Percentiles rank a stretch among this genome's conserved stretches.
Evolutionary conservation across 1,284 basidiomycete species (phyloP).

Genomic region (Ceratobasidium papillatum): DNA sequence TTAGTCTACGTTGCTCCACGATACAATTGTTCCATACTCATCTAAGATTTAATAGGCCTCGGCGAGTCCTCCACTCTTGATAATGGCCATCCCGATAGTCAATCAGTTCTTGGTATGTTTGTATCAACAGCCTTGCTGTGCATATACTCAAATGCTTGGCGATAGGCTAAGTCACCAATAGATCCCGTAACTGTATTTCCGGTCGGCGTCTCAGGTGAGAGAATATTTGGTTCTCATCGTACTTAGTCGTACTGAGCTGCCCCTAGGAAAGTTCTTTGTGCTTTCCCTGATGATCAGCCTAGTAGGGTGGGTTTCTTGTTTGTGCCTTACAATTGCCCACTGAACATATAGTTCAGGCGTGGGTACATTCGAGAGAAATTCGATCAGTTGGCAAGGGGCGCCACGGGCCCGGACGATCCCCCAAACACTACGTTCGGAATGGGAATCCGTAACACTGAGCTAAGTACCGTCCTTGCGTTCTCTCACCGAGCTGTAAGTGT

Average conservation of each 20-base stretch:
- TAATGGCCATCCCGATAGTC: not conserved
- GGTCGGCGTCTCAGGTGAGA: slow-evolving; percentile 4
- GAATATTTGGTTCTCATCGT: no score
- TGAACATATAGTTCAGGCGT: slow-evolving; percentile 4
- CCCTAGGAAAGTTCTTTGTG: slow-evolving; percentile 17
- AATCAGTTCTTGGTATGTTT: slow-evolving; percentile 1
- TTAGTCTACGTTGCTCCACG: not conserved
- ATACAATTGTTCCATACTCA: not conserved
- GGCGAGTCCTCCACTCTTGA: slow-evolving; percentile 8
- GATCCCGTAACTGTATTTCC: slow-evolving; percentile 1
- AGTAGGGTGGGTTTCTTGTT: not conserved
- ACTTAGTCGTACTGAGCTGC: not conserved
- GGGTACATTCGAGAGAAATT: slow-evolving; percentile 26
- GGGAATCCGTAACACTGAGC: no score
- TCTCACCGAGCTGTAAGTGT: no score
- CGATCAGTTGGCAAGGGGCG: not conserved
- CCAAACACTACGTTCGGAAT: no score
- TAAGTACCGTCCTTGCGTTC: no score
- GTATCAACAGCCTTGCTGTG: not conserved
- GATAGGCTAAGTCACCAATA: not conserved
- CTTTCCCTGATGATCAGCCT: slow-evolving; percentile 34
- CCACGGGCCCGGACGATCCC: no score
- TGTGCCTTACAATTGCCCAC: not conserved
- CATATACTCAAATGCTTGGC: not conserved
- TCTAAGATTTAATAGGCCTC: not conserved